Evolutionary conservation across 345 rosid genomes (phyloP), one percentile per base, ranked within the genome.

Genomic region (Adansonia digitata): DNA sequence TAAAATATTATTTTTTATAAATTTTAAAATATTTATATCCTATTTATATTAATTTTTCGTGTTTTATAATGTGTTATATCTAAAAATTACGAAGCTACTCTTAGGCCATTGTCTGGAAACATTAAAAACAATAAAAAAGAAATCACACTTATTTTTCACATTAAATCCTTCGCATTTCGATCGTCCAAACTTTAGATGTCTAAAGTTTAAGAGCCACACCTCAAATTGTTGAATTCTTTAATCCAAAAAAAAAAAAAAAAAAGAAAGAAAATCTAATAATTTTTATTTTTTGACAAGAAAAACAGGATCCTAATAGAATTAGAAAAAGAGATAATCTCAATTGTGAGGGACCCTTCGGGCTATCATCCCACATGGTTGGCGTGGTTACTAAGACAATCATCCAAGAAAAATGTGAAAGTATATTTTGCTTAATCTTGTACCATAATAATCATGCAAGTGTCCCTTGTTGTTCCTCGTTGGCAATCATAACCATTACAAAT

Each of bases 361-460:
- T 15, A 74, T 35, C 70, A 74, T 62, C 77, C 72, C 77, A n/a
- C 61, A 62, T 10, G 71, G 22, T 9, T 49, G 11, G 56, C 77
- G 63, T 64, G 77, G 71, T 64, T 51, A 15, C 6, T 10, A 75
- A 65, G 43, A 37, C 65, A 75, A n/a, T 53, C 64, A 52, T 40
- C 27, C 31, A 55, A 18, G 29, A 18, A 26, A 11, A 75, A 59
- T 66, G 43, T 51, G 7, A 52, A 74, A 52, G 45, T 52, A 61
- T 59, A 40, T 65, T 61, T 75, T 75, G 77, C 77, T 75, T 53
- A 66, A 52, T 75, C 42, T 53, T 75, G 15, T 52, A 66, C 27
- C 10, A 18, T 75, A 75, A 75, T 75, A 7, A 57, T 57, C 53
- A 75, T 66, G 0, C n/a, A 18, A 39, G 7, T 53, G 51, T 14